Conservation (phyloP, 768 basidiomycete genomes). For the Leccinellum albellum region DNA sequence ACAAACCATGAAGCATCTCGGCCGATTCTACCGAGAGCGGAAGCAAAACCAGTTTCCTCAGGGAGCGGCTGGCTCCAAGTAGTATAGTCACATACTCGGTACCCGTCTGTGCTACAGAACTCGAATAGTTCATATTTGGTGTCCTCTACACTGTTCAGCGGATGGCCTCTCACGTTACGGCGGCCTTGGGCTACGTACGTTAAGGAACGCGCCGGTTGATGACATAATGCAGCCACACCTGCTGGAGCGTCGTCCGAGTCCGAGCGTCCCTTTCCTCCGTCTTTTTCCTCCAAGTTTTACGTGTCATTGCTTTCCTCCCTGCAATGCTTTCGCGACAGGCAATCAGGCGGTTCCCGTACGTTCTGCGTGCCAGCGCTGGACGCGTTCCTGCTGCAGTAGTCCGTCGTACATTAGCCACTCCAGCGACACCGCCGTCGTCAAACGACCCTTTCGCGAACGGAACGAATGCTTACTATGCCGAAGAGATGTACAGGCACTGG, state of each 20-base stretch:
- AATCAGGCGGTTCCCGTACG: conserved; percentile 33
- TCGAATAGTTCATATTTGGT: conserved; percentile 2
- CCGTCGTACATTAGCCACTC: conserved; percentile 43
- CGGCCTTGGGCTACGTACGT: not conserved
- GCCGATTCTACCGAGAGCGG: conserved; percentile 65
- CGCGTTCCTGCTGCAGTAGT: conserved; percentile 15
- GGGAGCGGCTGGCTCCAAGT: not conserved
- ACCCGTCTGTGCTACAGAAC: not conserved
- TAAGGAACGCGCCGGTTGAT: not conserved
- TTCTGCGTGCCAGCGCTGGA: conserved; percentile 21
- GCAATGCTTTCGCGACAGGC: conserved; percentile 38
- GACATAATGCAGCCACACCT: not conserved
- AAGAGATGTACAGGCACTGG: conserved; percentile 95
- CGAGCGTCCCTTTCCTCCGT: not conserved
- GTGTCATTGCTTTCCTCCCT: not conserved
- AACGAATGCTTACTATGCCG: conserved; percentile 92
- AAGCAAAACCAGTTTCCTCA: conserved; percentile 17
- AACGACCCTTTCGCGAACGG: conserved; percentile 91
- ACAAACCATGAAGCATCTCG: conserved; percentile 63
- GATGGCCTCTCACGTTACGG: not conserved
- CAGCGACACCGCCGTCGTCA: conserved; percentile 56
- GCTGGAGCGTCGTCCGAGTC: not conserved
- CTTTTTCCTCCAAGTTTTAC: not conserved
- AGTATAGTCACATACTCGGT: not conserved
- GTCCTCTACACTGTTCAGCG: not conserved